A percentile compares a stretch with the other conserved stretches of the same genome.
These are phyloP conservation scores for Sarcodon sp. DNA, from an alignment of 768 basidiomycete species.

Conservation along the genomic window DNA sequence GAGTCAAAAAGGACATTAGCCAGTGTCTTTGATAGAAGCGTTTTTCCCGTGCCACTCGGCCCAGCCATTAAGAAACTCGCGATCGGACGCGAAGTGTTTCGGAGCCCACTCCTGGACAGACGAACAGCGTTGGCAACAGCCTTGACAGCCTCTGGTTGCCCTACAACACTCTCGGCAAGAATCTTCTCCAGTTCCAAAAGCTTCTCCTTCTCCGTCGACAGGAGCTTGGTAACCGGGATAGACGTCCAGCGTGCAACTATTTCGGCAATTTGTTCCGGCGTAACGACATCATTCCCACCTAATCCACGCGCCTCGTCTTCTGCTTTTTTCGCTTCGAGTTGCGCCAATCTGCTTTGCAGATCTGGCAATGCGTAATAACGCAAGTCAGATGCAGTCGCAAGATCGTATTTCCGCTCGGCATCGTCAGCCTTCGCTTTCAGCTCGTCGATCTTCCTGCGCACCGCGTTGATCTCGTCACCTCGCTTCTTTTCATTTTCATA, in stretches of 20 bases:
- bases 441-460: conserved; percentile 79
- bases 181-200: conserved; percentile 78
- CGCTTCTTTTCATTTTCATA: conserved; percentile 81
- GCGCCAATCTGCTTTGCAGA: conserved; percentile 57
- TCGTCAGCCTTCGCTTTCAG: conserved; percentile 87
- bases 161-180: conserved; percentile 66
- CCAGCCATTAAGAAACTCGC: conserved; percentile 90
- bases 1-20: conserved; percentile 86
- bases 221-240: conserved; percentile 77
- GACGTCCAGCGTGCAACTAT: conserved; percentile 91
- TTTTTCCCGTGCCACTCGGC: conserved; percentile 89
- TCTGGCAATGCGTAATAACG: conserved; percentile 91
- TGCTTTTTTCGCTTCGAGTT: conserved; percentile 60
- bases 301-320: conserved; percentile 46
- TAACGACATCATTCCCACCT: conserved; percentile 55
- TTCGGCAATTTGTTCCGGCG: conserved; percentile 84
- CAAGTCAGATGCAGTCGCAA: conserved; percentile 74
- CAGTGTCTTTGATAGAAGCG: conserved; percentile 82
- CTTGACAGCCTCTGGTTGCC: conserved; percentile 84
- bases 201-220: conserved; percentile 89
- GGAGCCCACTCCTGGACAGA: conserved; percentile 86
- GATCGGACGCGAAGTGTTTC: conserved; percentile 76
- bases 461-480: conserved; percentile 66
- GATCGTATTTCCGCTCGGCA: conserved; percentile 76
- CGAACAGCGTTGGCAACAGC: conserved; percentile 92